phyloP scores from a whole-genome alignment of 225 moss, liverwort and hornwort species.

The Thuidium tamariscinum region DNA sequence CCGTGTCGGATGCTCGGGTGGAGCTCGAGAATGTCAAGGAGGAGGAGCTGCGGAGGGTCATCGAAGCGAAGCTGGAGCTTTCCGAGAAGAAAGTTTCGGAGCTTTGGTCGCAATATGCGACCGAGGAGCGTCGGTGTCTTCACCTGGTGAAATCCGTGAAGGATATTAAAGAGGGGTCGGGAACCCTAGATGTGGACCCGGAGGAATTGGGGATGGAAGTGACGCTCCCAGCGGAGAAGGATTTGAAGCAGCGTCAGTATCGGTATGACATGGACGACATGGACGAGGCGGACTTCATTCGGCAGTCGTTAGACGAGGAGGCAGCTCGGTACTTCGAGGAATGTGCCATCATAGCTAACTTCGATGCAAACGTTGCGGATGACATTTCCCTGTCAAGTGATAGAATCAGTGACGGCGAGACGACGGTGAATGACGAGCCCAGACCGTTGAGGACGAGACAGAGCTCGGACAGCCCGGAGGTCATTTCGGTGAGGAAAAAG shows the following conservation, averaged over 20 bases:
- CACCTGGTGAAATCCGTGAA: slow-evolving; percentile 42
- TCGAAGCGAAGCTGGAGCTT: slow-evolving; percentile 30
- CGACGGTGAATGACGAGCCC: slow-evolving; percentile 9
- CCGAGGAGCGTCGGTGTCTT: slow-evolving; percentile 38
- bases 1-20: slow-evolving; percentile 28
- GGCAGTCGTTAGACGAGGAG: slow-evolving; percentile 50
- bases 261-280: slow-evolving; percentile 23
- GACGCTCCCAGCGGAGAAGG: slow-evolving; percentile 4
- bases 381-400: slow-evolving; percentile 25
- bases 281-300: slow-evolving; percentile 41
- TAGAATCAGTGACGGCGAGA: slow-evolving; percentile 25
- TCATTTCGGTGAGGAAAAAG: not conserved
- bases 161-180: slow-evolving; percentile 22
- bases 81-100: slow-evolving; percentile 49
- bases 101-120: slow-evolving; percentile 45
- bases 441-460: slow-evolving; percentile 1
- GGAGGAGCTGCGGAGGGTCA: slow-evolving; percentile 12
- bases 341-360: slow-evolving; percentile 54
- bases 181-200: not conserved
- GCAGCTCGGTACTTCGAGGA: slow-evolving; percentile 56
- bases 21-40: slow-evolving; percentile 50
- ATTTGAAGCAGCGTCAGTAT: slow-evolving; percentile 9
- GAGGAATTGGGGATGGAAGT: slow-evolving; percentile 4
- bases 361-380: slow-evolving; percentile 39
- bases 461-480: slow-evolving; percentile 22